These are phyloP conservation scores for Rosellinia necatrix DNA, from an alignment of 2,329 filamentous ascomycete genomes.

Conservation along the genomic window DNA sequence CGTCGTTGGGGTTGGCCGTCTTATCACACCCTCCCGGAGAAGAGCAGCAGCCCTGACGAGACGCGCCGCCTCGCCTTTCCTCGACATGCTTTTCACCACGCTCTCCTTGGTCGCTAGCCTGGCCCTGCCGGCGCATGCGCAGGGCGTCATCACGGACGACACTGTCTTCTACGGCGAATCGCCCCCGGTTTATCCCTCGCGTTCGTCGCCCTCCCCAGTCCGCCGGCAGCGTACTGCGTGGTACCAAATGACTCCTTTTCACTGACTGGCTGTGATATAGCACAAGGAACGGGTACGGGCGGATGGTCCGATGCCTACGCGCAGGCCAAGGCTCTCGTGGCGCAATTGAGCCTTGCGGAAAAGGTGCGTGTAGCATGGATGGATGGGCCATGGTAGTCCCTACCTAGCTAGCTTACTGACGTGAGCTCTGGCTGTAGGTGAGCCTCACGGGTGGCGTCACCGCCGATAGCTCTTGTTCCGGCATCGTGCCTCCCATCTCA, in stretches of 20 bases:
- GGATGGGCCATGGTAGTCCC: no score
- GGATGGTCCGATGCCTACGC: constrained; percentile 45
- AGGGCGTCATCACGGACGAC: constrained; percentile 40
- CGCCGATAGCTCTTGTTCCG: constrained; percentile 45
- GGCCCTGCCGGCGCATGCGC: constrained; percentile 22
- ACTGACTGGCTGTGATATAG: constrained; percentile 32
- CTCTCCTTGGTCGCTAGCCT: constrained; percentile 15
- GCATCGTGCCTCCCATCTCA: constrained; percentile 46
- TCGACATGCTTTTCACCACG: constrained; percentile 9
- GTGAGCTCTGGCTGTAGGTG: constrained; percentile 28
- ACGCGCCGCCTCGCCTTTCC: no score
- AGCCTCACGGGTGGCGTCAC: constrained; percentile 45
- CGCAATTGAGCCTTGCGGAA: constrained; percentile 46
- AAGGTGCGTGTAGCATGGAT: constrained; percentile 35
- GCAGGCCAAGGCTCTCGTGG: constrained; percentile 43
- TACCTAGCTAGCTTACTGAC: constrained; percentile 1
- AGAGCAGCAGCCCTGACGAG: no score
- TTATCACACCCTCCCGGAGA: no score
- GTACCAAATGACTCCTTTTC: not conserved
- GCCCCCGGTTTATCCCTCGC: constrained; percentile 43
- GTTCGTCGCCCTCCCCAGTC: constrained; percentile 28
- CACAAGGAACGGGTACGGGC: constrained; percentile 38
- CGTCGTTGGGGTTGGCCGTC: no score
- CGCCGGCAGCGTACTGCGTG: not conserved
- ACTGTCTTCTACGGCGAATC: constrained; percentile 45